Evolutionary conservation across 2,329 filamentous ascomycete species (phyloP).

Genomic region (Scortechinia acanthostroma): DNA sequence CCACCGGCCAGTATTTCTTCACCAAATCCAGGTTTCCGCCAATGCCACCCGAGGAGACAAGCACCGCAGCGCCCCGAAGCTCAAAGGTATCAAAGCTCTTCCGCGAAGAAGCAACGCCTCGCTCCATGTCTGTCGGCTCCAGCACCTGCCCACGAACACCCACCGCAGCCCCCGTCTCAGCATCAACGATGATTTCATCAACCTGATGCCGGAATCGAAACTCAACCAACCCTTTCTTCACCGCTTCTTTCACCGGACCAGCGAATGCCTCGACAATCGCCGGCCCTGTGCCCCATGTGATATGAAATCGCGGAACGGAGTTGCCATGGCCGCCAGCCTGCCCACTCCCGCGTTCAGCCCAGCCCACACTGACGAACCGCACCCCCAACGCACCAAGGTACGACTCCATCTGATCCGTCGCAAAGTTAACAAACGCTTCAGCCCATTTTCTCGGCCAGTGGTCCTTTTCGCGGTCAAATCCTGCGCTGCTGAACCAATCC

Average conservation of each 20-base stretch:
- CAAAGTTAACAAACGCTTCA: slow-evolving; percentile 57
- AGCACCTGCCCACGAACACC: slow-evolving; percentile 46
- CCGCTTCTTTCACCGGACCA: slow-evolving; percentile 44
- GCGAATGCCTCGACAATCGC: slow-evolving; percentile 49
- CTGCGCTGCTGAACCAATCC: slow-evolving; percentile 50
- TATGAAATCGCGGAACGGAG: slow-evolving; percentile 54
- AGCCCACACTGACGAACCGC: slow-evolving; percentile 47
- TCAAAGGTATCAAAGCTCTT: slow-evolving; percentile 40
- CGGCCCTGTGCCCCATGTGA: slow-evolving; percentile 54
- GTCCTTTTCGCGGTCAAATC: slow-evolving; percentile 48
- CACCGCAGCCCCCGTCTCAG: slow-evolving; percentile 34
- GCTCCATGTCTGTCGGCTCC: slow-evolving; percentile 34
- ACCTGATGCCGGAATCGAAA: slow-evolving; percentile 50
- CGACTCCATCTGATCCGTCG: slow-evolving; percentile 45
- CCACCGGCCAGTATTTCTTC: slow-evolving; percentile 46
- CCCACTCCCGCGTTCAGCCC: slow-evolving; percentile 53
- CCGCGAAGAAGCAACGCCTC: slow-evolving; percentile 41
- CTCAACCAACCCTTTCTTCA: slow-evolving; percentile 39
- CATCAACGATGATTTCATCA: slow-evolving; percentile 45
- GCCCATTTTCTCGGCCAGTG: slow-evolving; percentile 53
- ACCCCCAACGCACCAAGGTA: slow-evolving; percentile 46
- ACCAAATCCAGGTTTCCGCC: slow-evolving; percentile 55
- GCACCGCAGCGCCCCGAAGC: slow-evolving; percentile 38
- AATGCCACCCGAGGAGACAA: slow-evolving; percentile 51
- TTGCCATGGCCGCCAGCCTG: slow-evolving; percentile 50